These are phyloP conservation scores for Pseudognaphalium luteoalbum DNA, from an alignment of 129 eudicot species.

Conservation along the genomic window DNA sequence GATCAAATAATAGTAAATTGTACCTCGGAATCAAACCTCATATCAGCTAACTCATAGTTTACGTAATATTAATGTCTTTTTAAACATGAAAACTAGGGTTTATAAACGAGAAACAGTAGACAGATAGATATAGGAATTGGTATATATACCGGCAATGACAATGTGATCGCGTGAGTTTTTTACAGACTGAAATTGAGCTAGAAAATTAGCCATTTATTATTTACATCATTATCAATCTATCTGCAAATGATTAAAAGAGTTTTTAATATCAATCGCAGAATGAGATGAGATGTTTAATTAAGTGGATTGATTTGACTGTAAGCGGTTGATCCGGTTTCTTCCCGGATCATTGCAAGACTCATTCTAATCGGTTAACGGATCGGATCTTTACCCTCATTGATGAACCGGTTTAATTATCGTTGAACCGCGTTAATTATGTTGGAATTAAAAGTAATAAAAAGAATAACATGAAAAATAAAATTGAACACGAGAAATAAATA, in stretches of 20 bases:
- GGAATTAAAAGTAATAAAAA: too few relatives aligned
- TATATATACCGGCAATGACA: constrained; percentile 68
- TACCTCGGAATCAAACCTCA: too few relatives aligned
- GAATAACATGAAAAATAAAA: too few relatives aligned
- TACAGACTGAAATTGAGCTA: constrained; percentile 80
- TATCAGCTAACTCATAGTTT: too few relatives aligned
- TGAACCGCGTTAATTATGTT: neutral
- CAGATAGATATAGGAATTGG: neutral
- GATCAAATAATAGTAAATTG: too few relatives aligned
- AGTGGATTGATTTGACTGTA: constrained; percentile 15
- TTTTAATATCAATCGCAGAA: neutral
- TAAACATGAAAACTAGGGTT: neutral
- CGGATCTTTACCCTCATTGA: neutral
- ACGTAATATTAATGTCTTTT: too few relatives aligned
- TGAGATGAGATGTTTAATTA: neutral
- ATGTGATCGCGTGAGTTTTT: constrained; percentile 61
- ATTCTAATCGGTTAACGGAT: constrained; percentile 6
- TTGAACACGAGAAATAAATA: neutral
- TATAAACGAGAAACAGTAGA: neutral
- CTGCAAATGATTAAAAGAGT: neutral
- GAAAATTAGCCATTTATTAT: constrained; percentile 59
- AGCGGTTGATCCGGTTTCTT: constrained; percentile 18
- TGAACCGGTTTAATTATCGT: too few relatives aligned
- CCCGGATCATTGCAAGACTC: constrained; percentile 19
- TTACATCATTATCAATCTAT: constrained; percentile 18